phyloP scores from a whole-genome alignment of 306 rosid species.

The Dalbergia cultrata region DNA sequence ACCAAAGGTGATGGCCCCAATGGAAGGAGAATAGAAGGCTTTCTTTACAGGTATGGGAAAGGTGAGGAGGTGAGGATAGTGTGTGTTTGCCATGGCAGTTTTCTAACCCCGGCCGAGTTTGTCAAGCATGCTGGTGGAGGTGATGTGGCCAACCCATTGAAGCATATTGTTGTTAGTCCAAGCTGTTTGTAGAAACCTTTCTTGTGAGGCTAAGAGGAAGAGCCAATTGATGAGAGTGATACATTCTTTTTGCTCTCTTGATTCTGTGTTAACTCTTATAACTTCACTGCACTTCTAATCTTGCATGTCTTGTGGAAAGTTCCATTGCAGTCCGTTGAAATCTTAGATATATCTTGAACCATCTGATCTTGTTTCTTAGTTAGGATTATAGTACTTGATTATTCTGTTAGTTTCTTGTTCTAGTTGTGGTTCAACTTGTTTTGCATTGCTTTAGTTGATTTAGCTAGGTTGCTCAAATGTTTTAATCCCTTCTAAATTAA shows the following conservation, averaged over 20 bases:
- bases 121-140: conserved; percentile 82
- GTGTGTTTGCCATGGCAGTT: conserved; percentile 83
- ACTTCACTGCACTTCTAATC: background rate
- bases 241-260: background rate
- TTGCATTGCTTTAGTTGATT: too few relatives aligned
- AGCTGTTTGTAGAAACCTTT: conserved; percentile 23
- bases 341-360: conserved; percentile 6
- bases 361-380: background rate
- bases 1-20: conserved; percentile 69
- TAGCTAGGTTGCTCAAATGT: too few relatives aligned
- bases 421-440: background rate
- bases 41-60: conserved; percentile 77
- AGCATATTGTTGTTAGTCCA: conserved; percentile 76
- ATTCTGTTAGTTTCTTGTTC: background rate
- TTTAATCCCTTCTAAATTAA: too few relatives aligned
- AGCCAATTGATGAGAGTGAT: conserved; percentile 15
- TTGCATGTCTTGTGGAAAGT: conserved; percentile 7
- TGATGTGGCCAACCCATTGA: conserved; percentile 68
- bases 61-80: conserved; percentile 82
- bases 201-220: background rate
- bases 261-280: conserved; percentile 15
- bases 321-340: background rate
- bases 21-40: conserved; percentile 75
- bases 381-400: background rate
- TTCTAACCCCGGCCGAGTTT: conserved; percentile 79